Evolutionary conservation across 768 basidiomycete species (phyloP).

Genomic region (Russula vinacea): DNA sequence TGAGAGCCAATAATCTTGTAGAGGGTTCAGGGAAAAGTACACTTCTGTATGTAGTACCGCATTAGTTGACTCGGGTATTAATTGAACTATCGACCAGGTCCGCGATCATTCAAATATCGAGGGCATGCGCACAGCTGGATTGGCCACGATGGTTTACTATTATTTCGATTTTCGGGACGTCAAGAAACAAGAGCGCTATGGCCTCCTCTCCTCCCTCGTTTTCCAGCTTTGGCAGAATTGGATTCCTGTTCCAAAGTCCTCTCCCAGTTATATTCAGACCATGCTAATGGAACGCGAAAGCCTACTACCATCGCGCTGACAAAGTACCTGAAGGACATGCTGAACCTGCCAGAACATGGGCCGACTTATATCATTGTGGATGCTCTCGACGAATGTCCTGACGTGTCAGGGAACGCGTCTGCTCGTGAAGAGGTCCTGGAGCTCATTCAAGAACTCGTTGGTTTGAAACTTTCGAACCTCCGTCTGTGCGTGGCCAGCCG

Average conservation of each 20-base stretch:
- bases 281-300: background rate
- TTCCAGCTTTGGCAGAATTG: constrained; percentile 2
- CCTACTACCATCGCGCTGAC: background rate
- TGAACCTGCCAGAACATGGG: background rate
- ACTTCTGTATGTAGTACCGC: background rate
- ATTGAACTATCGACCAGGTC: background rate
- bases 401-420: background rate
- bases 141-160: constrained; percentile 4
- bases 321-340: constrained; percentile 5
- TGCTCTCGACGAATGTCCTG: constrained; percentile 12
- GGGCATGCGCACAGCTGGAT: background rate
- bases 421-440: constrained; percentile 11
- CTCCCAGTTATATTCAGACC: constrained; percentile 1
- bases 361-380: background rate
- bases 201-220: constrained; percentile 5
- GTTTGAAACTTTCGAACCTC: background rate
- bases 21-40: constrained; percentile 16
- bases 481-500: constrained; percentile 9
- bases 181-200: constrained; percentile 4
- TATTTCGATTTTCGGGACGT: constrained; percentile 5
- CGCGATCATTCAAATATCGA: constrained; percentile 9
- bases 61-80: too few species aligned
- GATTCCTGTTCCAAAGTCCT: background rate
- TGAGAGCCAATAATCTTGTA: background rate
- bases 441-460: background rate